A percentile compares a stretch with the other conserved stretches of the same genome.
Evolutionary conservation across 371 early-diverging fungal species (phyloP).

Genomic region (Mortierella polycephala): DNA sequence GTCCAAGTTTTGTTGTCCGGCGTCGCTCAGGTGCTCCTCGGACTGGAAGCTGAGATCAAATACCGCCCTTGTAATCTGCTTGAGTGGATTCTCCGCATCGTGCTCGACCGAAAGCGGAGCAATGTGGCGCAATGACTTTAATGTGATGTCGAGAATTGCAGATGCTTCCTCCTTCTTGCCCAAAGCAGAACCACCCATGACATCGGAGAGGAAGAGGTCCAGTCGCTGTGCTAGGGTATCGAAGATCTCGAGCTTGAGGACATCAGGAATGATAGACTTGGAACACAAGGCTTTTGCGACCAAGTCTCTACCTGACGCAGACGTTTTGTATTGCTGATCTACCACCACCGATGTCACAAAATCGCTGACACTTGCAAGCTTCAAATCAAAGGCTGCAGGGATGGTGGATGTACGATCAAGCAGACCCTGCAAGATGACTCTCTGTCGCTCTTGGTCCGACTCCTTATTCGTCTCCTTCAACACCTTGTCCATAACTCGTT

Average conservation of each 20-base stretch:
- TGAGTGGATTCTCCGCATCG: conserved; percentile 18
- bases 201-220: conserved; percentile 25
- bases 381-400: conserved; percentile 18
- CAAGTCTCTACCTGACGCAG: conserved; percentile 10
- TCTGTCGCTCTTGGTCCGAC: conserved; percentile 20
- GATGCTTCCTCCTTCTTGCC: conserved; percentile 22
- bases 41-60: conserved; percentile 43
- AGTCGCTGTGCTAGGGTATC: conserved; percentile 37
- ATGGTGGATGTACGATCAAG: conserved; percentile 24
- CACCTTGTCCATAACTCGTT: conserved; percentile 42
- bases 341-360: conserved; percentile 31
- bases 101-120: conserved; percentile 26
- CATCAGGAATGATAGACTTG: conserved; percentile 14
- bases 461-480: conserved; percentile 19
- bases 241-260: conserved; percentile 23
- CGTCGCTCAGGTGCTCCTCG: conserved; percentile 21
- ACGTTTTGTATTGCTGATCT: conserved; percentile 22
- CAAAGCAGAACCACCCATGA: conserved; percentile 5
- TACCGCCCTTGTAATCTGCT: conserved; percentile 20
- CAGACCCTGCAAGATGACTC: conserved; percentile 27
- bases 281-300: conserved; percentile 16
- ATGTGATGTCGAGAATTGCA: conserved; percentile 22
- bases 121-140: conserved; percentile 16
- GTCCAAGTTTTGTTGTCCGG: conserved; percentile 24
- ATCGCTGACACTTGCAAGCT: conserved; percentile 25